A percentile compares a stretch with the other conserved stretches of the same genome.
phyloP scores from a whole-genome alignment of 2,329 filamentous ascomycete species.

The Macrophomina pseudophaseolina region DNA sequence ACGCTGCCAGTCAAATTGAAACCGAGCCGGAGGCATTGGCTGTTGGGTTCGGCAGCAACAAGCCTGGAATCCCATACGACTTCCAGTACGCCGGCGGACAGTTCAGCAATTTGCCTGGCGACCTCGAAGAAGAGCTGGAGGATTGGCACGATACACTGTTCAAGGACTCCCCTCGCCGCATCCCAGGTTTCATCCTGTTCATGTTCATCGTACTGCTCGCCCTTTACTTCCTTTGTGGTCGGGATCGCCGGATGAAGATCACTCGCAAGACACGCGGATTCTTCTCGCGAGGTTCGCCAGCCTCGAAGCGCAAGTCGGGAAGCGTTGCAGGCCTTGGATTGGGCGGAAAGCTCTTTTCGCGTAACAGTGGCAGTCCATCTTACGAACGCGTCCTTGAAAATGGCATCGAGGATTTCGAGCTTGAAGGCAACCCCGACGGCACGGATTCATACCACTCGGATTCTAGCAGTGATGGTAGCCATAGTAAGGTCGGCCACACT shows the following conservation, averaged over 20 bases:
- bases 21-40: conserved; percentile 62
- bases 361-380: conserved; percentile 48
- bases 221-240: conserved; percentile 76
- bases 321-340: conserved; percentile 30
- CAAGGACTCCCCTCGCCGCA: conserved; percentile 66
- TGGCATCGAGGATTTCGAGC: conserved; percentile 72
- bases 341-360: conserved; percentile 53
- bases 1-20: conserved; percentile 82
- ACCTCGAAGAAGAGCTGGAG: conserved; percentile 55
- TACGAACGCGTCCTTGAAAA: conserved; percentile 91
- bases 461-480: conserved; percentile 62
- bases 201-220: conserved; percentile 72
- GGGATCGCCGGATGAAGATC: conserved; percentile 69
- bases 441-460: conserved; percentile 43
- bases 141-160: conserved; percentile 67
- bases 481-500: conserved; percentile 62
- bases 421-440: conserved; percentile 68
- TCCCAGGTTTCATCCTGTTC: conserved; percentile 78
- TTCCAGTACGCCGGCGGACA: conserved; percentile 78
- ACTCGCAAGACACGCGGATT: conserved; percentile 61
- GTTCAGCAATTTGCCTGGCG: conserved; percentile 50
- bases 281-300: conserved; percentile 44
- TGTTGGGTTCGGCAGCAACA: conserved; percentile 92
- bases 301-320: conserved; percentile 36
- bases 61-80: conserved; percentile 68